Evolutionary conservation across 257 asterid genomes (phyloP), one percentile per base, ranked within the genome.

Genomic region (Solanum virginianum): DNA sequence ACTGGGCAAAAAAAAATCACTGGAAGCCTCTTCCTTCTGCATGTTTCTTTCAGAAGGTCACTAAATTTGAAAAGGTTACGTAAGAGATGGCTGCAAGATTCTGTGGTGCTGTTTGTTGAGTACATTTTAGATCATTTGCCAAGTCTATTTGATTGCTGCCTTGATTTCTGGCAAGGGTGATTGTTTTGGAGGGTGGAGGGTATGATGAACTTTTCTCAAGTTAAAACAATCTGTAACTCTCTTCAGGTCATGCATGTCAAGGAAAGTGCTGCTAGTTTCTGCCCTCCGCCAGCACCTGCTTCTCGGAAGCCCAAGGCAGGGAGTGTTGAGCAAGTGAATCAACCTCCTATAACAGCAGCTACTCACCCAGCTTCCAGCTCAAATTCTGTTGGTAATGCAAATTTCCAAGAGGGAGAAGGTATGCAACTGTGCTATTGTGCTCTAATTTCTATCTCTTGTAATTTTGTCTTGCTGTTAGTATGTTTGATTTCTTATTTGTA

Each of bases 381-480:
- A 15, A 96, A 90, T 63, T 81, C 92, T 63, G 88, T 83, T 90
- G 97, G 93, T 80, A 90, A 85, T 62, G 93, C 88, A 41, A 90
- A 89, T 87, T 92, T 86, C 90, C 97, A 94, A 83, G 96, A 94
- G 82, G 95, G 96, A 85, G 97, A 93, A 92, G 98, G 98, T 81
- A 90, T 60, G 85, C 13, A 56, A 80, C 82, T 53, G 5, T 29
- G 63, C 49, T 51, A 53, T 79, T 53, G 16, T 53, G 63, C 66
- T 51, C 65, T 15, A 39, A 2, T 79, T 53, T 79, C 29, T 16
- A 9, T 79, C 49, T 79, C 65, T 79, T 79, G 5, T 79, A 53
- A 26, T 53, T 77, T 77, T 29, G 29, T 79, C 49, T 53, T 53
- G 29, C 49, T 79, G 83, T 54, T 53, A 53, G 53, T 24, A 2